Conservation (phyloP, 306 rosid species). For the Vachellia collinsii region DNA sequence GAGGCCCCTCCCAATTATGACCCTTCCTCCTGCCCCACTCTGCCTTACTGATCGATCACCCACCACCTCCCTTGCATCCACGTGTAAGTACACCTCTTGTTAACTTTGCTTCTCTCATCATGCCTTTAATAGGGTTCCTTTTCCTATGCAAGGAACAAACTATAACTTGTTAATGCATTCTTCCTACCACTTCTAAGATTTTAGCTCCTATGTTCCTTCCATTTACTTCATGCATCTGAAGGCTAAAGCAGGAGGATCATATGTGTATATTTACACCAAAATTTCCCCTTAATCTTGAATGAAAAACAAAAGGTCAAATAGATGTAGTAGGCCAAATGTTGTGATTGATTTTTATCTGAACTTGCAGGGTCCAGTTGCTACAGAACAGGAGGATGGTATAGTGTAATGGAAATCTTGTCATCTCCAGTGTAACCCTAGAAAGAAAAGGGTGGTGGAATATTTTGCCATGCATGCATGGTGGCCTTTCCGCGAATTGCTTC, state of each 20-base stretch:
- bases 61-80: not conserved
- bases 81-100: not conserved
- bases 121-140: too few relatives aligned
- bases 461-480: not conserved
- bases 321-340: not conserved
- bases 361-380: not conserved
- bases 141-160: too few relatives aligned
- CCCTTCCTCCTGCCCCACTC: not conserved
- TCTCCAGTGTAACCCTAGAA: not conserved
- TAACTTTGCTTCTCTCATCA: too few relatives aligned
- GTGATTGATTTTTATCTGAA: not conserved
- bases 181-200: too few relatives aligned
- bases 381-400: not conserved
- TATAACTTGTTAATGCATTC: too few relatives aligned
- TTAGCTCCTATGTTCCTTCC: too few relatives aligned
- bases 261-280: too few relatives aligned
- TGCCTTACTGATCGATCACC: too few relatives aligned
- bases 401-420: not conserved
- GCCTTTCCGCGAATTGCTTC: not conserved
- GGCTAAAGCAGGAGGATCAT: not conserved
- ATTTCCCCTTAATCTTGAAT: not conserved
- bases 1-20: slow-evolving; percentile 47
- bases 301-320: not conserved
- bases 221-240: too few relatives aligned
- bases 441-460: not conserved